Evolutionary conservation across 2,329 filamentous ascomycete species (phyloP), one percentile per base, ranked within the genome.

Genomic region (Seiridium unicorne): DNA sequence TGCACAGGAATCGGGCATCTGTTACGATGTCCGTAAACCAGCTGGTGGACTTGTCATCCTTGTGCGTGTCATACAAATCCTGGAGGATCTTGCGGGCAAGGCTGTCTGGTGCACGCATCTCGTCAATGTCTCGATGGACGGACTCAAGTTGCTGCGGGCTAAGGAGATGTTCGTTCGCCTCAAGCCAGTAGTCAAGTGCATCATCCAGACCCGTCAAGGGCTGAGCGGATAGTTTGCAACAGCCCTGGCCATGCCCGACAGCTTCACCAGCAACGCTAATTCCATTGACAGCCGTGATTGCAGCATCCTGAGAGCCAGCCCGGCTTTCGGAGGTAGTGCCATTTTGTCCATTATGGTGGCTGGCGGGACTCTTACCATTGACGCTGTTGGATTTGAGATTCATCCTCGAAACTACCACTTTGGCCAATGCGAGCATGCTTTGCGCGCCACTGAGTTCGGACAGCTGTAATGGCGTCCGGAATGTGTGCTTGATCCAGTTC

Each of bases 401-500:
- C 57, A 59, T 59, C 26, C 57, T 46, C 9, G 57, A 59, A 13
- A 59, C 57, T 9, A 59, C 18, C 13, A 55, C 31, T 31, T 48
- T 59, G 0, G 57, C 42, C 1, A 59, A 36, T 3, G 38, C 51
- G 2, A 59, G 6, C 6, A 59, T 55, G 34, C 40, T 57, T 8
- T 13, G 53, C 57, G 49, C n/a, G 58, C 64, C 44, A 62, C 60
- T 64, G n/a, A 67, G 56, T 18, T 56, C 54, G 13, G 42, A 44
- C 10, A 36, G 34, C 13, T 56, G 65, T 26, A 66, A 26, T 11
- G 60, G 58, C 5, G 61, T 51, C 53, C 62, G 48, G 42, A 66
- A 65, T 8, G 60, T 62, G 31, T 62, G 67, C 44, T 49, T 48
- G 35, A 55, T 38, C 59, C 59, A 61, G 40, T 56, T 61, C 59